A percentile compares a stretch with the other conserved stretches of the same genome.
Evolutionary conservation across 2,329 filamentous ascomycete genomes (phyloP).

Genomic region (Cercospora citrullina): DNA sequence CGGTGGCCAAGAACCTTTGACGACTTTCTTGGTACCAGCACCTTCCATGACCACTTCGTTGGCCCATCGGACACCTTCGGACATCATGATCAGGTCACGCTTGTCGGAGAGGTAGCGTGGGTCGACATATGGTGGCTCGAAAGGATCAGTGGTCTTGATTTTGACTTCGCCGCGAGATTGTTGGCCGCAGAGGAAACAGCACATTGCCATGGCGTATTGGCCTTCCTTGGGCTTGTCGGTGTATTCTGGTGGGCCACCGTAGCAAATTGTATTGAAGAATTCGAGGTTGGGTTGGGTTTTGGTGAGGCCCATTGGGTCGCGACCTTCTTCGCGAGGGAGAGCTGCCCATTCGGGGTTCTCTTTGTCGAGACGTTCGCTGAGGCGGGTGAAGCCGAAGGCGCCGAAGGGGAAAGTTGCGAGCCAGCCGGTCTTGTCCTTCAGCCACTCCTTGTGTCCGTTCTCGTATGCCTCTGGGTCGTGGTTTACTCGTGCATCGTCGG

Average conservation of each 20-base stretch:
- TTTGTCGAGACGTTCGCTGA: constrained; percentile 58
- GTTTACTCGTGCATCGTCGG: constrained; percentile 59
- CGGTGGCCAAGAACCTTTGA: constrained; percentile 61
- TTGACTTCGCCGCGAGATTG: constrained; percentile 58
- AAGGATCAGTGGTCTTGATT: constrained; percentile 51
- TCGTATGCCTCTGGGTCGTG: constrained; percentile 53
- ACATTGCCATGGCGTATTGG: constrained; percentile 59
- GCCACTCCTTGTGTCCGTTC: constrained; percentile 57
- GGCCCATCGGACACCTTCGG: constrained; percentile 58
- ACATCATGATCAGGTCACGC: constrained; percentile 59
- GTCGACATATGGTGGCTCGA: constrained; percentile 57
- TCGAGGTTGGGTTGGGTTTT: constrained; percentile 60
- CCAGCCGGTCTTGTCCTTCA: constrained; percentile 59
- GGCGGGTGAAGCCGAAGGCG: constrained; percentile 61
- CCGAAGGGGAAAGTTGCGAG: constrained; percentile 65
- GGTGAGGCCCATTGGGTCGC: constrained; percentile 64
- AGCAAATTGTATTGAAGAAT: constrained; percentile 63
- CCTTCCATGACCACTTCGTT: constrained; percentile 63
- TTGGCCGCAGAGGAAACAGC: constrained; percentile 59
- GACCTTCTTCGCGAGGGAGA: constrained; percentile 44
- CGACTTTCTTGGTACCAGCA: constrained; percentile 57
- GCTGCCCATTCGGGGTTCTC: constrained; percentile 59
- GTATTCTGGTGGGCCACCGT: constrained; percentile 61
- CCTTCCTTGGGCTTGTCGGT: constrained; percentile 54
- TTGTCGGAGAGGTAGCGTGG: constrained; percentile 60